Evolutionary conservation across 2,329 filamentous ascomycete species (phyloP).

Genomic region (Cercospora sp.): DNA sequence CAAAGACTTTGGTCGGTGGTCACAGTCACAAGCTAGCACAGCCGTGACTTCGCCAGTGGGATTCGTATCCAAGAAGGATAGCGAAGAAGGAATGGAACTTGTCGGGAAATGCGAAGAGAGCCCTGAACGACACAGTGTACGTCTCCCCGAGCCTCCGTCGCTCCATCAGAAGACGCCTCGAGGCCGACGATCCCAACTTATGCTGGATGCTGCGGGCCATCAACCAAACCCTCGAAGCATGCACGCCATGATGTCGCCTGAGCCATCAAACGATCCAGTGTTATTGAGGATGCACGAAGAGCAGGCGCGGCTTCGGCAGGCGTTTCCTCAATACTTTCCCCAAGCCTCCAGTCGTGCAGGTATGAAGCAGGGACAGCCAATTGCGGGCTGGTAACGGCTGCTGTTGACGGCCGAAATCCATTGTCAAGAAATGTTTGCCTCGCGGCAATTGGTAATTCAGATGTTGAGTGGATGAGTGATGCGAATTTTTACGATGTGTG

Average conservation of each 20-base stretch:
- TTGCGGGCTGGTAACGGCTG: constrained; percentile 10
- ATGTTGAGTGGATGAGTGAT: background rate
- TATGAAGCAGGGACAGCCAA: background rate
- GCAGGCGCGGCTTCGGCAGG: constrained; percentile 1
- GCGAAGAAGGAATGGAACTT: constrained; percentile 10
- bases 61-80: background rate
- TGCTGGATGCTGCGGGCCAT: constrained; percentile 8
- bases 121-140: constrained; percentile 15
- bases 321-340: constrained; percentile 11
- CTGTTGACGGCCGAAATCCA: background rate
- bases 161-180: constrained; percentile 4
- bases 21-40: constrained; percentile 9
- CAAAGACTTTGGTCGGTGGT: constrained; percentile 17
- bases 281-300: constrained; percentile 8
- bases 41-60: background rate
- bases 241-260: constrained; percentile 10
- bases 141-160: constrained; percentile 15
- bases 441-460: background rate
- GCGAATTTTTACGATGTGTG: background rate
- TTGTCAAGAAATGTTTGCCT: background rate
- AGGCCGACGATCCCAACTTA: constrained; percentile 1
- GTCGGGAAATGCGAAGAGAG: constrained; percentile 5
- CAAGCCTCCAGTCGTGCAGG: background rate
- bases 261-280: constrained; percentile 3
- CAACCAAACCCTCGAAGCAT: constrained; percentile 13